Evolutionary conservation across 345 rosid genomes (phyloP).

Genomic region (Gossypium ekmanianum): DNA sequence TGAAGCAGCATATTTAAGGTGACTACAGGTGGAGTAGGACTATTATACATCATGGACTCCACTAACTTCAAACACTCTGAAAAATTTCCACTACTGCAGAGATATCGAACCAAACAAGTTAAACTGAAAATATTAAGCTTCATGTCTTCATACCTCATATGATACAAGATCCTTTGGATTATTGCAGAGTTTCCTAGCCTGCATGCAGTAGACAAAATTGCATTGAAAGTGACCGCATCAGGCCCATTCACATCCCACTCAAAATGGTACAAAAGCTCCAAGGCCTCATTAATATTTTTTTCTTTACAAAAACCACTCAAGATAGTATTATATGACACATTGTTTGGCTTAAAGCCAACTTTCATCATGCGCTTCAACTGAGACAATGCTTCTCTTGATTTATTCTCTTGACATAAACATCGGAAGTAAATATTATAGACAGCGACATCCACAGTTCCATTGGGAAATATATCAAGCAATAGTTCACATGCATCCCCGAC

Average conservation of each 20-base stretch:
- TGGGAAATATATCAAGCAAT: conserved; percentile 25
- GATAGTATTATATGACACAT: conserved; percentile 34
- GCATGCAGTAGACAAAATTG: conserved; percentile 34
- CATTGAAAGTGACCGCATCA: conserved; percentile 35
- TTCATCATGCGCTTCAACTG: conserved; percentile 25
- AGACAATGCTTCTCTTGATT: conserved; percentile 32
- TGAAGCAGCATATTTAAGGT: conserved; percentile 27
- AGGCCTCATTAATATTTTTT: conserved; percentile 25
- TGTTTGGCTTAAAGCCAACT: conserved; percentile 28
- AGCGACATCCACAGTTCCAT: conserved; percentile 28
- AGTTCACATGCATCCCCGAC: conserved; percentile 19
- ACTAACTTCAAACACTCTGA: conserved; percentile 25
- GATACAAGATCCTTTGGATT: conserved; percentile 22
- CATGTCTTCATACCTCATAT: conserved; percentile 28
- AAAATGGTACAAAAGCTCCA: conserved; percentile 28
- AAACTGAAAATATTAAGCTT: conserved; percentile 24
- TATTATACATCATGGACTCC: conserved; percentile 24
- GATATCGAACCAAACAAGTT: conserved; percentile 32
- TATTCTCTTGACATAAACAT: conserved; percentile 29
- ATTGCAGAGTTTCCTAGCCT: conserved; percentile 26
- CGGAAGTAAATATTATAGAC: conserved; percentile 31
- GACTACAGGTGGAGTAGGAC: conserved; percentile 23
- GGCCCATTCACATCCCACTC: conserved; percentile 33
- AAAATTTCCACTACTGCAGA: conserved; percentile 25
- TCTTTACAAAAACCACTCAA: conserved; percentile 37